Base-by-base conservation (phyloP, 2,329 filamentous ascomycete species). In the Pseudogymnoascus pannorum region DNA sequence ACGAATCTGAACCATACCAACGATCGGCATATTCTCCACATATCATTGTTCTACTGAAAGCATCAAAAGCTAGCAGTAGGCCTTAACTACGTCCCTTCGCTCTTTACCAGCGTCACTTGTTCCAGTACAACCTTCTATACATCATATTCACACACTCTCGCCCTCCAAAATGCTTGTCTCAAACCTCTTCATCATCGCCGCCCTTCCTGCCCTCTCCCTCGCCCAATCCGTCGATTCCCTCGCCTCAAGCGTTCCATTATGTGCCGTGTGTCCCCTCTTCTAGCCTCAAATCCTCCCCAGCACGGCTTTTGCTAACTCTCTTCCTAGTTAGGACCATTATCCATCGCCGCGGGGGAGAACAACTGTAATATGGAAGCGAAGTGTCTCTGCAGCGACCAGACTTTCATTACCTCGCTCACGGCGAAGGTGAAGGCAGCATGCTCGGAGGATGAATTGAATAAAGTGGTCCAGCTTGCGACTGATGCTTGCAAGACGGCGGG, bases 11-110 rank as follows among this genome's bases (percentile, higher is more conserved):
- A 31, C 48, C 26, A 33, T 7, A 54, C 1, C 44, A 51, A 14
- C 40, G 48, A 54, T 54, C 48, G 26, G 9, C 48, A 54, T 8
- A 12, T 54, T 54, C 26, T 54, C 48, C 48, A 54, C 48, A 54
- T 54, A 54, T 11, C 3, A 8, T 18, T 18, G 9, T 9, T 18
- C 48, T 54, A 31, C 48, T 5, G 24, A 54, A 31, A 31, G 26
- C 48, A 54, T 54, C 26, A 31, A 54, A 48, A 31, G 48, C 26
- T 33, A 54, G 26, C 16, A 54, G 16, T 20, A 33, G 48, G 3
- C 48, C 9, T 31, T 54, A 54, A 14, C 9, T 31, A 33, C n/a
- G 16, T 31, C 26, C 9, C 24, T 54, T 20, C 48, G 26, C 48
- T 54, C 48, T 2, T 51, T 14, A 7, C 31, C 44, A 22, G 5